Conservation (phyloP, 169 alveolate genomes). For the Theileria annulata region DNA sequence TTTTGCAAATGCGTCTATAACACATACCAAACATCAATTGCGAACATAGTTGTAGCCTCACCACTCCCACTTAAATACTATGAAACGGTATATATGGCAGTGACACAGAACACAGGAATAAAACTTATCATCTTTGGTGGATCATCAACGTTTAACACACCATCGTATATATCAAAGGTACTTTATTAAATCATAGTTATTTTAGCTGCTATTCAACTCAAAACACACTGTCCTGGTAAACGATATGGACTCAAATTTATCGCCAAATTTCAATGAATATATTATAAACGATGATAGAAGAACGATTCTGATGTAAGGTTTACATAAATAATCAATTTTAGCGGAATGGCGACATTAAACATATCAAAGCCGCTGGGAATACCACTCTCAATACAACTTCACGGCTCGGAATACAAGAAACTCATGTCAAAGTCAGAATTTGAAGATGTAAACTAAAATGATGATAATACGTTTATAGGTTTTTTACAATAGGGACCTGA, state of each 20-base stretch:
- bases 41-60: constrained; percentile 70
- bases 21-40: constrained; percentile 69
- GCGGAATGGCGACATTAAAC: constrained; percentile 45
- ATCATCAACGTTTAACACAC: constrained; percentile 35
- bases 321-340: not conserved
- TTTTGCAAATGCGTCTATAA: constrained; percentile 67
- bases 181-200: constrained; percentile 30
- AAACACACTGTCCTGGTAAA: constrained; percentile 62
- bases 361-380: constrained; percentile 46
- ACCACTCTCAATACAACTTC: constrained; percentile 52
- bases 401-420: constrained; percentile 56
- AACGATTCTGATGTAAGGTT: constrained; percentile 40
- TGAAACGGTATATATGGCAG: constrained; percentile 70
- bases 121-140: constrained; percentile 77
- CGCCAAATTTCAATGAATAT: constrained; percentile 26
- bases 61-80: constrained; percentile 73
- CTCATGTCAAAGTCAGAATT: constrained; percentile 20
- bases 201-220: constrained; percentile 46
- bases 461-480: constrained; percentile 6
- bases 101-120: constrained; percentile 71
- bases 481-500: constrained; percentile 66
- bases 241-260: constrained; percentile 45
- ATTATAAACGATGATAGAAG: constrained; percentile 38
- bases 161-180: constrained; percentile 55
- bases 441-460: constrained; percentile 3